These are phyloP conservation scores for Cercophora newfieldiana DNA, from an alignment of 495 filamentous ascomycete genomes.

Conservation along the genomic window DNA sequence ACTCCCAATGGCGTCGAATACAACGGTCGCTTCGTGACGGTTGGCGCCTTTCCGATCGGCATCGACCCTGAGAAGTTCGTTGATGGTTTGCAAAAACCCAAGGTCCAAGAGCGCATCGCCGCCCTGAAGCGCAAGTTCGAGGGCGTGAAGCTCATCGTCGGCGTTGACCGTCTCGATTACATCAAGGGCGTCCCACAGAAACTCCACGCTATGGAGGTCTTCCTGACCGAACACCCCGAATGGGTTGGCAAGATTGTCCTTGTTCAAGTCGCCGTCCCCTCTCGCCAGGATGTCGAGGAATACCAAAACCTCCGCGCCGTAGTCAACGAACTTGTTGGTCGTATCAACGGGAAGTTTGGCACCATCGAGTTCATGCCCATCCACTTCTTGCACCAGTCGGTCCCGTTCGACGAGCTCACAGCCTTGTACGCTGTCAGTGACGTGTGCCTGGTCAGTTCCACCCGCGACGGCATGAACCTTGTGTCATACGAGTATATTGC, in stretches of 20 bases:
- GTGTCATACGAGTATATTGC: constrained; percentile 97
- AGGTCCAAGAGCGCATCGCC: constrained; percentile 76
- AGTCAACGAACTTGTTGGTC: constrained; percentile 86
- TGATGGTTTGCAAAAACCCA: constrained; percentile 77
- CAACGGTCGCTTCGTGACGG: constrained; percentile 68
- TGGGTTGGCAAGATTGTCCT: constrained; percentile 88
- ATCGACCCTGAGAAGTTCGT: constrained; percentile 96
- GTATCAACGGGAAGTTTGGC: constrained; percentile 91
- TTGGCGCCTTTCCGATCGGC: constrained; percentile 87
- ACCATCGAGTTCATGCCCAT: constrained; percentile 93
- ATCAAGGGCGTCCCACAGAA: constrained; percentile 98
- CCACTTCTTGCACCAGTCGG: constrained; percentile 90
- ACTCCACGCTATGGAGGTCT: constrained; percentile 84
- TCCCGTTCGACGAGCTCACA: constrained; percentile 85
- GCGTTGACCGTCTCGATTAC: constrained; percentile 90
- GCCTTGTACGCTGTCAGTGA: constrained; percentile 89
- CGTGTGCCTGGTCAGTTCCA: constrained; percentile 85
- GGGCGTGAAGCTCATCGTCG: constrained; percentile 85
- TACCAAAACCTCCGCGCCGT: constrained; percentile 89
- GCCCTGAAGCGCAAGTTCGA: constrained; percentile 78
- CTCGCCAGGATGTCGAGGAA: constrained; percentile 90
- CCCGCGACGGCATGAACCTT: constrained; percentile 95
- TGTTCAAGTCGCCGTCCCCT: constrained; percentile 91
- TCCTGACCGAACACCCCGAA: constrained; percentile 88
- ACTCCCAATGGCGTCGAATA: constrained; percentile 84